Base-by-base conservation (phyloP, 306 rosid species). In the Quercus alba region DNA sequence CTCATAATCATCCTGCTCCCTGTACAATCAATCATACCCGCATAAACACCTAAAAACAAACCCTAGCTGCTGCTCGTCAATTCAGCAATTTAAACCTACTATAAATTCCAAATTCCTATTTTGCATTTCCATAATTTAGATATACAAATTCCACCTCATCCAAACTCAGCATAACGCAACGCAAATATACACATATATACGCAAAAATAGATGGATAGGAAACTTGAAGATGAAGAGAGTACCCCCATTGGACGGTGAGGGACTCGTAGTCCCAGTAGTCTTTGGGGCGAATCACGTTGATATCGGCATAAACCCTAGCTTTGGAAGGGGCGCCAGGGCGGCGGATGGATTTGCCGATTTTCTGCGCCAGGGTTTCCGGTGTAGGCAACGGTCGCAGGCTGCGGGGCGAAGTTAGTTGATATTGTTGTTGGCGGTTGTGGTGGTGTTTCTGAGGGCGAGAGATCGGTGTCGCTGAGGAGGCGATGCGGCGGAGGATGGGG, bases 191-290 rank as follows among this genome's bases (percentile, higher is more conserved):
- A 38, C 1, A 62, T 30, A 46, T 3, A 54, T 30, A 33, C 17
- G 64, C 4, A 61, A 61, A 52, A 3, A 18, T 1, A 55, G 20
- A 59, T 3, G 9, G 1, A 4, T 5, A n/a, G 57, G 52, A 30
- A 12, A 46, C 52, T 3, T 35, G 20, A 31, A 35, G 10, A 4
- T 10, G 35, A 49, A 26, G 41, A 35, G 2, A 12, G 84, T 87
- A 93, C 98, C 98, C 98, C 98, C 98, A 94, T 82, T 91, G 97
- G 51, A 94, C 97, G 88, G 92, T 85, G 81, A 94, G 98, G 81
- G 97, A 68, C 84, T 94, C 98, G 76, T 94, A 94, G 86, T 94
- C 97, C 98, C 94, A 94, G 75, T 94, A 94, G 26, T 94, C 98
- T 81, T 94, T 91, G 56, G 98, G 98, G 38, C 98, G 98, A 78